Evolutionary conservation across 306 rosid genomes (phyloP).

Genomic region (Quercus robur): DNA sequence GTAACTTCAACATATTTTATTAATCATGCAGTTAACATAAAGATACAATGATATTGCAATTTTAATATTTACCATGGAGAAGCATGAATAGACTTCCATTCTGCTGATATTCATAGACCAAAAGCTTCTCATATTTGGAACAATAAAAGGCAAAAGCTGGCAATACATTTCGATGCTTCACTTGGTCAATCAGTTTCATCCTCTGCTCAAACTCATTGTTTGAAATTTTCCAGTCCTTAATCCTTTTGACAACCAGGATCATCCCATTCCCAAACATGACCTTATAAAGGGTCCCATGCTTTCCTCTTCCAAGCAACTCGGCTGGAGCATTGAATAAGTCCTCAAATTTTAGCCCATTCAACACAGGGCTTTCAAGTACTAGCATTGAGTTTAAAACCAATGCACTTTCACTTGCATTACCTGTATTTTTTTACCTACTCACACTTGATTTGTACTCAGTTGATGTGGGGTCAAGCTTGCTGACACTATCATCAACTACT

Average conservation of each 20-base stretch:
- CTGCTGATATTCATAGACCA: constrained; percentile 75
- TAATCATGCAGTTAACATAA: neutral
- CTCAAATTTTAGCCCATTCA: constrained; percentile 54
- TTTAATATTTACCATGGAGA: constrained; percentile 57
- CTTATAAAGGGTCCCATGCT: constrained; percentile 71
- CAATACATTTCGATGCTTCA: constrained; percentile 55
- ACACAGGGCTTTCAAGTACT: constrained; percentile 50
- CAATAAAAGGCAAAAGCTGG: constrained; percentile 73
- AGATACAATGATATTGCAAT: neutral
- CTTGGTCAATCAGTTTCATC: constrained; percentile 51
- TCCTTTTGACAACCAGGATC: constrained; percentile 65
- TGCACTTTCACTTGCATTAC: constrained; percentile 42
- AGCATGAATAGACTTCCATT: constrained; percentile 77
- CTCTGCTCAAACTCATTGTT: constrained; percentile 54
- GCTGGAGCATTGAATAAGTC: constrained; percentile 82
- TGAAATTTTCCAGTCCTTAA: constrained; percentile 60
- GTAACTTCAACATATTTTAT: neutral
- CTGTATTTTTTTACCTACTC: constrained; percentile 49
- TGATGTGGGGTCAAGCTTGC: constrained; percentile 32
- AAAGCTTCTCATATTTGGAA: constrained; percentile 71
- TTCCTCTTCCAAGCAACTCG: constrained; percentile 82
- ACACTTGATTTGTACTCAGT: constrained; percentile 38
- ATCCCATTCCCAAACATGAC: constrained; percentile 54
- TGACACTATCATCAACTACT: constrained; percentile 24
- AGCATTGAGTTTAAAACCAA: constrained; percentile 56